Evolutionary conservation across 345 rosid species (phyloP), one percentile per base, ranked within the genome.

Genomic region (Brassica napus): DNA sequence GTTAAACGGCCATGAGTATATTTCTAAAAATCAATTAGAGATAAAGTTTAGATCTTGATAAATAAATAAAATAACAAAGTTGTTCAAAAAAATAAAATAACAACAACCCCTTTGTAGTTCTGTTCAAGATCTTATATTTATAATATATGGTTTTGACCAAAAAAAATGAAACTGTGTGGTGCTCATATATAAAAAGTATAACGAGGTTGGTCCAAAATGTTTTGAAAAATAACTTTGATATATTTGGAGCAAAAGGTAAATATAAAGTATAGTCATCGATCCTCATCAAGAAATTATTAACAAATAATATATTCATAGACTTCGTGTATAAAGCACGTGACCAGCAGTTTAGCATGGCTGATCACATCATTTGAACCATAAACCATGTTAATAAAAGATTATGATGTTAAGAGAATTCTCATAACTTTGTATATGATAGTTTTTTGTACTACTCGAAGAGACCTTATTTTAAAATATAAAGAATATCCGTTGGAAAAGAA

Each of bases 261-360:
- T 31, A 11, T 55, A 55, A 74, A 24, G 18, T 66, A 23, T 37
- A 37, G 35, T 58, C 57, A 1, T 54, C 30, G 21, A 55, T 9
- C 30, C 65, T 54, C 55, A 55, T 65, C 65, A 23, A 75, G 28
- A 67, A 30, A 44, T 15, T 54, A 58, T 26, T 59, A 44, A 76
- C 52, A 8, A 59, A 58, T 14, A 44, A 37, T 76, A 58, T 6
- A 39, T 57, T 44, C 18, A 28, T 42, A 64, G 64, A 16, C 26
- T 69, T 52, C 14, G 54, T 63, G 70, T 63, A 44, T 15, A 54
- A 71, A 55, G 66, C 81, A 78, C 68, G 72, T 78, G 77, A 78
- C 39, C 66, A 77, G 39, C 65, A 34, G 61, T 26, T 26, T 28
- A 65, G 66, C 58, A 23, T 18, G 57, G 58, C 31, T 70, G 58